These are phyloP conservation scores for Prunus campanulata DNA, from an alignment of 306 rosid species.

Conservation along the genomic window DNA sequence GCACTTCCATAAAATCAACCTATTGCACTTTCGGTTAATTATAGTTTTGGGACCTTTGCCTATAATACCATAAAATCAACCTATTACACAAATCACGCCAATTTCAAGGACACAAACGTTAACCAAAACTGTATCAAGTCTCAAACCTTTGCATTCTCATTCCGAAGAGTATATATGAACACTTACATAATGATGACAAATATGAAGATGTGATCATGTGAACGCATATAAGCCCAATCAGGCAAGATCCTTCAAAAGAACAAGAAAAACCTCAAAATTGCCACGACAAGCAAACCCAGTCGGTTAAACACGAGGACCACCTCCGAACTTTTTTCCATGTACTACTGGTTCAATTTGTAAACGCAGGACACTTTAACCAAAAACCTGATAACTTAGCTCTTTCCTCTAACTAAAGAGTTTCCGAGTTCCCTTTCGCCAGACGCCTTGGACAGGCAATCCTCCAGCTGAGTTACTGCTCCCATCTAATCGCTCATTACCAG, in stretches of 20 bases:
- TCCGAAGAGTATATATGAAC: slow-evolving; percentile 6
- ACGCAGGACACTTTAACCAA: neutral
- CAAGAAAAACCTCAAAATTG: neutral
- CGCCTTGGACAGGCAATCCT: slow-evolving; percentile 76
- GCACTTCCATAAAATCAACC: neutral
- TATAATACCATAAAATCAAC: neutral
- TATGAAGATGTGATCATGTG: neutral
- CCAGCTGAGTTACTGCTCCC: slow-evolving; percentile 36
- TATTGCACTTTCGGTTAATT: neutral
- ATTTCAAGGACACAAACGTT: neutral
- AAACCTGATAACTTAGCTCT: neutral
- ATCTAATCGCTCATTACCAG: slow-evolving; percentile 25
- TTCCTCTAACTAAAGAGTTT: slow-evolving; percentile 41
- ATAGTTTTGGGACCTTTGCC: neutral
- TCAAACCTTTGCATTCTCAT: slow-evolving; percentile 4
- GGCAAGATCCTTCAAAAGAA: neutral
- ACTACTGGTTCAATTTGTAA: neutral
- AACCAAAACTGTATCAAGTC: neutral
- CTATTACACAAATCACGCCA: neutral
- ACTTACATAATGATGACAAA: neutral
- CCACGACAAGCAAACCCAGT: neutral
- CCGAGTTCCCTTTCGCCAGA: slow-evolving; percentile 77
- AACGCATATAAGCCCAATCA: neutral
- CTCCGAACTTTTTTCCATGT: neutral
- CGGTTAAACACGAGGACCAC: neutral